phyloP scores from a whole-genome alignment of 1,284 basidiomycete genomes.

The Stereum hirsutum region DNA sequence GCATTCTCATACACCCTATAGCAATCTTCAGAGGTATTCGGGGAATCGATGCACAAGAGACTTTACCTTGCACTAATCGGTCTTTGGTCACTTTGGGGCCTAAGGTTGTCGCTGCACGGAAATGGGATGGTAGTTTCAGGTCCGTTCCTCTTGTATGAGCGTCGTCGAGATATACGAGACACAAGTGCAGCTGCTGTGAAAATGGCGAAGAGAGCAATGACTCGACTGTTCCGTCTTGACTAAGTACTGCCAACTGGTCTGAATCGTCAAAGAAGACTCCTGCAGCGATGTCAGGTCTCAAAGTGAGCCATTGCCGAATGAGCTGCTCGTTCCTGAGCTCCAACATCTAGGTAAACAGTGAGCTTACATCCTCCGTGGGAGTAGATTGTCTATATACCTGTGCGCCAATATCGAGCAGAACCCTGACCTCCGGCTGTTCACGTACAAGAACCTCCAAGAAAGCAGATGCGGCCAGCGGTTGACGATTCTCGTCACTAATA shows the following conservation, averaged over 20 bases:
- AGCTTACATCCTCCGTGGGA: too few species aligned
- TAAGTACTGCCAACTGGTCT: slow-evolving; percentile 34
- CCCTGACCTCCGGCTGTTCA: slow-evolving; percentile 27
- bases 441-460: slow-evolving; percentile 25
- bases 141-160: slow-evolving; percentile 51
- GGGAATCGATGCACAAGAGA: too few species aligned
- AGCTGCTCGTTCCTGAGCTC: slow-evolving; percentile 36
- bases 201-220: slow-evolving; percentile 34
- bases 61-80: slow-evolving; percentile 39
- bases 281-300: slow-evolving; percentile 22
- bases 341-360: too few species aligned
- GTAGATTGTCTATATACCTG: too few species aligned
- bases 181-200: slow-evolving; percentile 30
- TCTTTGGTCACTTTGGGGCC: slow-evolving; percentile 49
- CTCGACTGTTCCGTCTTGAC: slow-evolving; percentile 28
- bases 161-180: slow-evolving; percentile 47
- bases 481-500: slow-evolving; percentile 8
- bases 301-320: slow-evolving; percentile 29
- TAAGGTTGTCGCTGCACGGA: slow-evolving; percentile 41
- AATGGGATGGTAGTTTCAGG: slow-evolving; percentile 34
- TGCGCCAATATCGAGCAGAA: slow-evolving; percentile 47
- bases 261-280: slow-evolving; percentile 38
- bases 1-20: slow-evolving; percentile 41
- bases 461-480: slow-evolving; percentile 16
- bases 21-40: not conserved